Conservation (phyloP, 176 grass and related monocot genomes). For the Triticum urartu region DNA sequence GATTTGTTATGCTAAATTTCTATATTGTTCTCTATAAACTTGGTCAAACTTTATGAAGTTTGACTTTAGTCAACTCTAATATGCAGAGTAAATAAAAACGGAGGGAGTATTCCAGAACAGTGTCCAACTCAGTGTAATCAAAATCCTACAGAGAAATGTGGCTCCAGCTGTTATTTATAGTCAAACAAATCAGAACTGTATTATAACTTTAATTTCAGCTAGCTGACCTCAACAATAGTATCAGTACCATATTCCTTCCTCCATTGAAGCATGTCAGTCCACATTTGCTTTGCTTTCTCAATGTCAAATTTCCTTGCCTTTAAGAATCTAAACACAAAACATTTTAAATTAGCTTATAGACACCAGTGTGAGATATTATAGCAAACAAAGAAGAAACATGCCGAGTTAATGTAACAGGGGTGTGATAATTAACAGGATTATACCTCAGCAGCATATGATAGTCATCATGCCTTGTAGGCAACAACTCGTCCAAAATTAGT, state of each 20-base stretch:
- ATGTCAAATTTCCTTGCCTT: slow-evolving; percentile 95
- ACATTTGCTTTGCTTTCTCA: slow-evolving; percentile 96
- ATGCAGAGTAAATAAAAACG: too few species aligned
- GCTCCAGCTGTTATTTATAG: slow-evolving; percentile 7
- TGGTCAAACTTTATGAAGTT: too few species aligned
- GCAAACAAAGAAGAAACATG: slow-evolving; percentile 11
- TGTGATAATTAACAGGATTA: neutral
- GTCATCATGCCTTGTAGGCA: slow-evolving; percentile 88
- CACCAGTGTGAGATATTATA: neutral
- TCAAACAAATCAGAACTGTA: slow-evolving; percentile 10
- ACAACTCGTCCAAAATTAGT: slow-evolving; percentile 69
- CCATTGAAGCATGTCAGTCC: slow-evolving; percentile 98
- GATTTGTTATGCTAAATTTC: too few species aligned
- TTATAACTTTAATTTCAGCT: neutral
- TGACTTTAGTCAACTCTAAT: too few species aligned
- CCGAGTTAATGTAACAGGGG: neutral
- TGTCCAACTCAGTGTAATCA: slow-evolving; percentile 63
- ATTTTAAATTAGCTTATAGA: slow-evolving; percentile 28
- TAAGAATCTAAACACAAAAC: slow-evolving; percentile 56
- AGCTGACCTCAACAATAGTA: slow-evolving; percentile 77
- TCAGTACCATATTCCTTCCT: slow-evolving; percentile 86
- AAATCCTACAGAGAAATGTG: slow-evolving; percentile 63
- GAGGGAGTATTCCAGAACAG: slow-evolving; percentile 86
- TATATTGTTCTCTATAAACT: too few species aligned
- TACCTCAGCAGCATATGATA: slow-evolving; percentile 97